phyloP scores from a whole-genome alignment of 805 yeast species.

The Teunomyces barrocoloradensis region DNA sequence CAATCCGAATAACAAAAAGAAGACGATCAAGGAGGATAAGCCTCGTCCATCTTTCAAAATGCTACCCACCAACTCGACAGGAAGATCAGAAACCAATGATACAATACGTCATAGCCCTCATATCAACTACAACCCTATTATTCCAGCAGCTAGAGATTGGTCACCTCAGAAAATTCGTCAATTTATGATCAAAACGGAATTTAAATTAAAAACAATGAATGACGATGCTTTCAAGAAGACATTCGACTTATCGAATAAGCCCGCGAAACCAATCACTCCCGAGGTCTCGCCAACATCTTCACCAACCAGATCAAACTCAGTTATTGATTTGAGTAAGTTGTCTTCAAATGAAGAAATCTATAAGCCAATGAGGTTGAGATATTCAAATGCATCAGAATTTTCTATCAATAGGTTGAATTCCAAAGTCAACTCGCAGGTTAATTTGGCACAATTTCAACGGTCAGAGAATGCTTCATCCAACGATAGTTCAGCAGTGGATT shows the following conservation, averaged over 20 bases:
- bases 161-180: slow-evolving; percentile 24
- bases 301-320: slow-evolving; percentile 41
- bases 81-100: slow-evolving; percentile 7
- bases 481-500: slow-evolving; percentile 23
- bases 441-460: slow-evolving; percentile 18
- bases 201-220: slow-evolving; percentile 35
- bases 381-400: slow-evolving; percentile 37
- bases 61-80: slow-evolving; percentile 15
- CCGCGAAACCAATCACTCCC: slow-evolving; percentile 36
- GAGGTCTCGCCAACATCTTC: slow-evolving; percentile 42
- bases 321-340: slow-evolving; percentile 37
- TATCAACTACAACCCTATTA: slow-evolving; percentile 26
- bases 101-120: slow-evolving; percentile 8
- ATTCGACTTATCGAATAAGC: slow-evolving; percentile 30
- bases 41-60: slow-evolving; percentile 38
- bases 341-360: slow-evolving; percentile 33
- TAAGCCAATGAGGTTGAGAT: slow-evolving; percentile 37
- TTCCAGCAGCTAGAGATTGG: slow-evolving; percentile 43
- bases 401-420: slow-evolving; percentile 38
- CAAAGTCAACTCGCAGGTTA: slow-evolving; percentile 41
- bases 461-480: slow-evolving; percentile 16
- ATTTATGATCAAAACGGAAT: slow-evolving; percentile 31
- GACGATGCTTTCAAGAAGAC: slow-evolving; percentile 35
- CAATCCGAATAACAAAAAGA: slow-evolving; percentile 8
- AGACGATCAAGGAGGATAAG: slow-evolving; percentile 13